Conservation (phyloP, 192 early-diverging fungal species). For the Thoreauomyces humboldtii region DNA sequence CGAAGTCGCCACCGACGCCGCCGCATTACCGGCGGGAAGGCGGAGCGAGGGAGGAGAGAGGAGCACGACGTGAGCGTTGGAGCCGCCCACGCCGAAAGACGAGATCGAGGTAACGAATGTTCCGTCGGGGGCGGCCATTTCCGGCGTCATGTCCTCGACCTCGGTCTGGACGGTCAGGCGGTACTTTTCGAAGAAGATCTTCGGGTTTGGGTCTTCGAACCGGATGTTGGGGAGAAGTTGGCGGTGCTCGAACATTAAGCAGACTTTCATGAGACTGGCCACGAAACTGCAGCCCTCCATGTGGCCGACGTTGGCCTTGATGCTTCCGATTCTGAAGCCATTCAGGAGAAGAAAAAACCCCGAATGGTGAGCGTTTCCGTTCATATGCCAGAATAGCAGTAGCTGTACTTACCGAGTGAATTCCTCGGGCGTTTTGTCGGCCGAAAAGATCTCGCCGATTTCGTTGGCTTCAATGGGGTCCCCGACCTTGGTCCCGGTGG, state of each 20-base stretch:
- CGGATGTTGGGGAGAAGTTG: conserved; percentile 25
- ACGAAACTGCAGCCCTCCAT: conserved; percentile 16
- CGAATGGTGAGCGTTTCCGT: neutral
- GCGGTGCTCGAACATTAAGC: conserved; percentile 22
- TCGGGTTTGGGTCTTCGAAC: conserved; percentile 27
- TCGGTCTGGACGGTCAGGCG: conserved; percentile 29
- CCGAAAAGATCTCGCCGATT: conserved; percentile 19
- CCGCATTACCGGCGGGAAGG: no score
- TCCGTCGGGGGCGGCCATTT: conserved; percentile 11
- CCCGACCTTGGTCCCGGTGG: conserved; percentile 33
- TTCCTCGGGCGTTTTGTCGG: neutral
- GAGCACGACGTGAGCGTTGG: conserved; percentile 31
- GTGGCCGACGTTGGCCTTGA: conserved; percentile 36
- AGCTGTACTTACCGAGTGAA: neutral
- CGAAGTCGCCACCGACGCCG: no score
- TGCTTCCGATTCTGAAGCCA: conserved; percentile 22
- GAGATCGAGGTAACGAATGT: conserved; percentile 24
- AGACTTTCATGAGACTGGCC: conserved; percentile 30
- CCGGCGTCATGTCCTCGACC: conserved; percentile 12
- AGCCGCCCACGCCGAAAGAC: conserved; percentile 31
- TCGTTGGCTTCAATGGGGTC: conserved; percentile 41
- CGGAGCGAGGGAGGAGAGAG: no score
- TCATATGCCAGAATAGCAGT: neutral
- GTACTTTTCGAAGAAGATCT: conserved; percentile 27
- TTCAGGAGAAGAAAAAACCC: neutral